Percentiles rank a stretch among this genome's conserved stretches.
Evolutionary conservation across 257 asterid species (phyloP).

Genomic region (Eucommia ulmoides): DNA sequence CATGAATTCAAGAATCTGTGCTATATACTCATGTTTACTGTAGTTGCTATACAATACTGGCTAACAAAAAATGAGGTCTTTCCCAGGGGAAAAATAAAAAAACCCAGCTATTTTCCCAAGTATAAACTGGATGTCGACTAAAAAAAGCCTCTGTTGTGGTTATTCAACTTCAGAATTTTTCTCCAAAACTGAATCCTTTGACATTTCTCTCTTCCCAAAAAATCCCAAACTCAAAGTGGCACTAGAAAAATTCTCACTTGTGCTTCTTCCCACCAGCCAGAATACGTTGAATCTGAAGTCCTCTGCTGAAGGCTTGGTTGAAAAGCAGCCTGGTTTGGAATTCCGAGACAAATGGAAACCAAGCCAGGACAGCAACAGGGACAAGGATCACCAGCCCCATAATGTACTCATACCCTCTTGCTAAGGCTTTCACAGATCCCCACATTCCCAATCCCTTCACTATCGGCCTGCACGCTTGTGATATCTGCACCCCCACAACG

Average conservation of each 20-base stretch:
- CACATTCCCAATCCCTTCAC: constrained; percentile 28
- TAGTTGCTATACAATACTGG: no score
- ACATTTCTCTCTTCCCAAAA: no score
- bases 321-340: constrained; percentile 35
- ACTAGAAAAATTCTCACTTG: background rate
- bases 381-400: constrained; percentile 36
- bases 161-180: no score
- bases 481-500: constrained; percentile 11
- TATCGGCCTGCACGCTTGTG: constrained; percentile 34
- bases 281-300: constrained; percentile 39
- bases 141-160: no score
- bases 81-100: no score
- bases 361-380: constrained; percentile 34
- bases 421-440: constrained; percentile 29
- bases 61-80: no score
- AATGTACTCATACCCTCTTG: constrained; percentile 28
- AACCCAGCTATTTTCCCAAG: no score
- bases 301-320: constrained; percentile 50
- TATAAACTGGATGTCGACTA: no score
- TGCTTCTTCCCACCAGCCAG: constrained; percentile 17
- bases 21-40: no score
- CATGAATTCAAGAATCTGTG: no score
- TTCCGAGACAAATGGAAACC: constrained; percentile 45
- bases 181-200: no score
- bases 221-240: no score